Percentiles rank a stretch among this genome's conserved stretches.
Evolutionary conservation across 371 early-diverging fungal species (phyloP).

Genomic region (Rhizopus delemar): DNA sequence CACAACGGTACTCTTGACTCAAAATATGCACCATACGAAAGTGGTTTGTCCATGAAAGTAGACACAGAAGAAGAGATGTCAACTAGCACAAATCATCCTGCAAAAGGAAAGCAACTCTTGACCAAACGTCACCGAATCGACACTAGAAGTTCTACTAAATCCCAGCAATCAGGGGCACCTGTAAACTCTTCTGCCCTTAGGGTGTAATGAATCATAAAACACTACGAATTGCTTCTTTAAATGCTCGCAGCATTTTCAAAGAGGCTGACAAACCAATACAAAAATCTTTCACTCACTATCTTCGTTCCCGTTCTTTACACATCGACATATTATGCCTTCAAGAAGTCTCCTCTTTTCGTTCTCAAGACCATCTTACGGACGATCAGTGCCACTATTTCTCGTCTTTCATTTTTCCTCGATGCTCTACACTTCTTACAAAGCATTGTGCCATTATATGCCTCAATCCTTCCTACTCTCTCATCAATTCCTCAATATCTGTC

Average conservation of each 20-base stretch:
- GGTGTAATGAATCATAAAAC: conserved; percentile 1
- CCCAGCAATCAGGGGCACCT: too few species aligned
- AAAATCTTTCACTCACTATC: neutral
- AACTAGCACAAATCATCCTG: too few species aligned
- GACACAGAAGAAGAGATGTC: too few species aligned
- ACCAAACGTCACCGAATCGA: too few species aligned
- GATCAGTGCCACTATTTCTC: neutral
- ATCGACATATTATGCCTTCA: conserved; percentile 8
- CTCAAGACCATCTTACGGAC: neutral
- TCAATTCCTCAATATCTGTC: neutral
- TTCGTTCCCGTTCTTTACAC: neutral
- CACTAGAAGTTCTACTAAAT: too few species aligned
- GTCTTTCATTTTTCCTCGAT: neutral
- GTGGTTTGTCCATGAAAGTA: too few species aligned
- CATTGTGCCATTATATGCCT: conserved; percentile 9
- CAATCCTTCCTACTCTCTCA: neutral
- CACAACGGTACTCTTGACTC: too few species aligned
- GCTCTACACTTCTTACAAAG: conserved; percentile 1
- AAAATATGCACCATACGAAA: too few species aligned
- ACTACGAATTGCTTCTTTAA: conserved; percentile 10
- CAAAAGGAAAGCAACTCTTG: too few species aligned
- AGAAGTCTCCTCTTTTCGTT: conserved; percentile 3
- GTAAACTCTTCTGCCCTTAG: neutral
- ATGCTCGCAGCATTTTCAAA: conserved; percentile 19
- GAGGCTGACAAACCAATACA: conserved; percentile 4